Percentiles rank a stretch among this genome's conserved stretches.
Conservation (phyloP, 2,329 filamentous ascomycete species). For the Xylaria sp. region DNA sequence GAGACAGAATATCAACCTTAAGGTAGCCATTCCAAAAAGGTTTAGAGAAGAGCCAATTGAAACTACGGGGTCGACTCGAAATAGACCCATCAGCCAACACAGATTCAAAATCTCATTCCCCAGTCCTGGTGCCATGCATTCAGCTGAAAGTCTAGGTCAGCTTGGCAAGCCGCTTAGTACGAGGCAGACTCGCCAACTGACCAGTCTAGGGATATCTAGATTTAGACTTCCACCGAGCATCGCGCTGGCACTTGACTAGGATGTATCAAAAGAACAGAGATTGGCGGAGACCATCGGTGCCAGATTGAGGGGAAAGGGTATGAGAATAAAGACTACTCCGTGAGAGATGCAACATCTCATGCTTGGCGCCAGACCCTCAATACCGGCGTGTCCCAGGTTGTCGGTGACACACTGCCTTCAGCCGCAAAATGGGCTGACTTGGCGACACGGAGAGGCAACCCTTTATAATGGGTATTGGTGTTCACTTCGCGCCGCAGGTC, state of each 20-base stretch:
- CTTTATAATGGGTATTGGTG: conserved; percentile 23
- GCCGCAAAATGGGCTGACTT: conserved; percentile 27
- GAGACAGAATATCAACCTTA: not conserved
- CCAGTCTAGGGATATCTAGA: not conserved
- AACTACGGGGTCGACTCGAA: not conserved
- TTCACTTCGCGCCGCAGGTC: not conserved
- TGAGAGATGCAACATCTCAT: not conserved
- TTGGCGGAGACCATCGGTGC: not conserved
- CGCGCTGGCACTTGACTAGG: not conserved
- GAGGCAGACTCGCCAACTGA: conserved; percentile 21
- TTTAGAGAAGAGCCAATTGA: not conserved
- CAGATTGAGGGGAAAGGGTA: not conserved
- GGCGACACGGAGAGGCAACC: conserved; percentile 10
- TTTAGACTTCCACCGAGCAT: not conserved
- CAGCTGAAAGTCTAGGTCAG: conserved; percentile 36
- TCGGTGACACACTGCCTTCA: conserved; percentile 23
- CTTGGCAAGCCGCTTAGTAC: conserved; percentile 24
- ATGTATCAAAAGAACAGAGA: not conserved
- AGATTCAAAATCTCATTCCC: not conserved
- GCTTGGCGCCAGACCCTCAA: not conserved
- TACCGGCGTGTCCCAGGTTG: conserved; percentile 9
- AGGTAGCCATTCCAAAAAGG: not conserved
- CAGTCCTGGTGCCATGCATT: conserved; percentile 22
- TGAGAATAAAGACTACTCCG: not conserved
- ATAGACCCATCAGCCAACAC: conserved; percentile 1